A percentile compares a stretch with the other conserved stretches of the same genome.
Evolutionary conservation across 805 yeast genomes (phyloP).

Genomic region (Cyberlindnera euphorbiiphila): DNA sequence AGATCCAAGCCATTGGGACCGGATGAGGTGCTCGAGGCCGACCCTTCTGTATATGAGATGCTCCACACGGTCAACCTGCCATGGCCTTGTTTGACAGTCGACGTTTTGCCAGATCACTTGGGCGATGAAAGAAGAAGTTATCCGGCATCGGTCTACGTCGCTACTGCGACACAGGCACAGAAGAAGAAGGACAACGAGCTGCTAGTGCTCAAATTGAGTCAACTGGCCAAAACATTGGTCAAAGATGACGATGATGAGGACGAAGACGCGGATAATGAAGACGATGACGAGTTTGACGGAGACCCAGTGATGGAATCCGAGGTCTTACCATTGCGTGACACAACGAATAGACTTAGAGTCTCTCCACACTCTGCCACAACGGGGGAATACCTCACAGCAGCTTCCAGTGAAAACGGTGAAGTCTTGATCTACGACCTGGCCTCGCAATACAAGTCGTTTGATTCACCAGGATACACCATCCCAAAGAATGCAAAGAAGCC

Average conservation of each 20-base stretch:
- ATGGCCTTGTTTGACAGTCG: slow-evolving; percentile 96
- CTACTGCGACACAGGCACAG: slow-evolving; percentile 93
- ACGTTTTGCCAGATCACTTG: slow-evolving; percentile 77
- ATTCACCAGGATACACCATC: slow-evolving; percentile 79
- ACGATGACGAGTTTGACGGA: slow-evolving; percentile 62
- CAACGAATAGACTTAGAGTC: slow-evolving; percentile 86
- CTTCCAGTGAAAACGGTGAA: slow-evolving; percentile 88
- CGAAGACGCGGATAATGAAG: slow-evolving; percentile 69
- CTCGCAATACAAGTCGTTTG: slow-evolving; percentile 77
- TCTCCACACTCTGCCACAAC: slow-evolving; percentile 72
- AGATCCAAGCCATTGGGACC: slow-evolving; percentile 88
- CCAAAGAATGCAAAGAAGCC: slow-evolving; percentile 80
- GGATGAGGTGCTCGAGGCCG: slow-evolving; percentile 94
- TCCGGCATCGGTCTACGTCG: slow-evolving; percentile 81
- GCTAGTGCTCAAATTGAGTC: slow-evolving; percentile 76
- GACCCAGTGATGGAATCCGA: slow-evolving; percentile 90
- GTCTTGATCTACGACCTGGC: slow-evolving; percentile 79
- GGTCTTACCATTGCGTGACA: slow-evolving; percentile 67
- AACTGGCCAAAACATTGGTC: slow-evolving; percentile 81
- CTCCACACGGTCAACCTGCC: slow-evolving; percentile 88
- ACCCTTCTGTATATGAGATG: slow-evolving; percentile 95
- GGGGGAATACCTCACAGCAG: slow-evolving; percentile 82
- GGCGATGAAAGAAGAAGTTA: slow-evolving; percentile 87
- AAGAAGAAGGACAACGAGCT: slow-evolving; percentile 85
- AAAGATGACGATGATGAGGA: slow-evolving; percentile 69